Evolutionary conservation across 169 alveolate species (phyloP).

Genomic region (Plasmodium falciparum): DNA sequence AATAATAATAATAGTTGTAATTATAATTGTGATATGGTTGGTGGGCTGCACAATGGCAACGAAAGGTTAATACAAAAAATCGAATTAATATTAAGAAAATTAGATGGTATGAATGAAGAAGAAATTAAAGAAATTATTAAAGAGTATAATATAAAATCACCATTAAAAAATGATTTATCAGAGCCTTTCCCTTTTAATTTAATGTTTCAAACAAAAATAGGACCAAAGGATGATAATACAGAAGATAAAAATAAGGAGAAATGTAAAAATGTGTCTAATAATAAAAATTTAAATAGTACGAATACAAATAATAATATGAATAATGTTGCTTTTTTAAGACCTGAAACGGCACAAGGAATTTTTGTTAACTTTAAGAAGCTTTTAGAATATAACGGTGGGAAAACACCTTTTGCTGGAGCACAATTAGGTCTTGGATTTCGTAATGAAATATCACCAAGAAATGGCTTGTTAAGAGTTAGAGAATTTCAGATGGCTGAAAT

Average conservation of each 20-base stretch:
- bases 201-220: conserved; percentile 96
- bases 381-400: conserved; percentile 95
- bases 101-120: conserved; percentile 89
- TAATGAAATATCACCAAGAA: conserved; percentile 98
- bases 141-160: conserved; percentile 90
- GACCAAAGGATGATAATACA: conserved; percentile 88
- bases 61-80: conserved; percentile 79
- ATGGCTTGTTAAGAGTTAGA: conserved; percentile 96
- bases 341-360: conserved; percentile 99
- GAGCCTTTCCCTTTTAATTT: conserved; percentile 96
- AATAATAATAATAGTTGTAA: too few relatives aligned
- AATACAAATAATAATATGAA: conserved; percentile 1
- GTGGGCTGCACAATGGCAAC: too few relatives aligned
- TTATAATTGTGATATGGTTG: too few relatives aligned
- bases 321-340: conserved; percentile 94
- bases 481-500: conserved; percentile 99
- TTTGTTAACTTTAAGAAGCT: conserved; percentile 96
- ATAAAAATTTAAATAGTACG: neutral
- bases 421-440: conserved; percentile 98
- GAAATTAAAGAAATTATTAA: conserved; percentile 89
- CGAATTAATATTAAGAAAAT: conserved; percentile 81
- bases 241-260: neutral
- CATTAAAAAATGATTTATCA: conserved; percentile 93
- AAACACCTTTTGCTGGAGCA: conserved; percentile 98
- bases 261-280: too few relatives aligned